Evolutionary conservation across 1,284 basidiomycete species (phyloP).

Genomic region (Pholiota adiposa): DNA sequence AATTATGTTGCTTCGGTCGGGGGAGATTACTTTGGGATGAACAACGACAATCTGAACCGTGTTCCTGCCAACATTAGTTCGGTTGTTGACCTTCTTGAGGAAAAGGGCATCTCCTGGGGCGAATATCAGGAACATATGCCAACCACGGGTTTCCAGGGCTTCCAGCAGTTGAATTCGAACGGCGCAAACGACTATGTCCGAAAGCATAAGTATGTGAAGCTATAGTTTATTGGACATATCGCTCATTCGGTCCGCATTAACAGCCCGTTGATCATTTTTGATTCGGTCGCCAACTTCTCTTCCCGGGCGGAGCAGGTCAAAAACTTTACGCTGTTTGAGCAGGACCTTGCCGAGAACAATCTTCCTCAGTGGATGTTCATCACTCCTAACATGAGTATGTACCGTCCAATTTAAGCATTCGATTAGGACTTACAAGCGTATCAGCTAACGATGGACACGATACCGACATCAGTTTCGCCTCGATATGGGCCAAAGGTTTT

Average conservation of each 20-base stretch:
- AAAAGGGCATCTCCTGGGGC: constrained; percentile 59
- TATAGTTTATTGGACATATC: background rate
- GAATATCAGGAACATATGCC: constrained; percentile 68
- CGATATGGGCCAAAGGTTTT: constrained; percentile 57
- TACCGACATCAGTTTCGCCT: constrained; percentile 55
- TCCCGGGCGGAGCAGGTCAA: constrained; percentile 54
- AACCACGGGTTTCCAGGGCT: constrained; percentile 50
- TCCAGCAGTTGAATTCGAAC: constrained; percentile 44
- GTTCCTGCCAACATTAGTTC: constrained; percentile 47
- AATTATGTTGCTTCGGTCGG: constrained; percentile 56
- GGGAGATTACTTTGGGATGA: constrained; percentile 64
- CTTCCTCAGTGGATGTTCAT: constrained; percentile 68
- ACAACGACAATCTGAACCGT: constrained; percentile 42
- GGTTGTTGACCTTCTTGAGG: constrained; percentile 67
- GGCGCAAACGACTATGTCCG: constrained; percentile 49
- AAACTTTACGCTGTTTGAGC: constrained; percentile 67
- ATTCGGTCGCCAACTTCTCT: constrained; percentile 48
- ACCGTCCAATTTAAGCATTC: background rate
- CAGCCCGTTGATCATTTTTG: constrained; percentile 52
- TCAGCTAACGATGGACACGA: constrained; percentile 58
- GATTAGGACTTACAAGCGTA: background rate
- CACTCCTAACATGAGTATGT: constrained; percentile 60
- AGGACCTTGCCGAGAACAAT: constrained; percentile 52
- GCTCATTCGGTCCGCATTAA: background rate
- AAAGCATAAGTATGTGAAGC: constrained; percentile 52